phyloP scores from a whole-genome alignment of 495 filamentous ascomycete species.

The Parathielavia hyrcaniae region DNA sequence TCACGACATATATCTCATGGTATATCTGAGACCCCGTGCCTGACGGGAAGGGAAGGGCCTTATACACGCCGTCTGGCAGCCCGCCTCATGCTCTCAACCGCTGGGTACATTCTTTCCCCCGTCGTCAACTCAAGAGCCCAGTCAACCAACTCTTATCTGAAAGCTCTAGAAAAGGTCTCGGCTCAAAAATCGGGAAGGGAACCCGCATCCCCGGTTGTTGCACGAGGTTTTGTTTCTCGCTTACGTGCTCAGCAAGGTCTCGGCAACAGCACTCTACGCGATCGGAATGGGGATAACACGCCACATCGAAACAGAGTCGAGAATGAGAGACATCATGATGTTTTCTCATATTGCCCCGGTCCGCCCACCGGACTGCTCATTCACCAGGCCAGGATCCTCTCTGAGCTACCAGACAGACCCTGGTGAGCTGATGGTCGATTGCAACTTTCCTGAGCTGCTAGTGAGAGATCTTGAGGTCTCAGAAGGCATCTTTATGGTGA shows the following conservation, averaged over 20 bases:
- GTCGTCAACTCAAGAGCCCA: slow-evolving; percentile 6
- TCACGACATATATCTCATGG: slow-evolving; percentile 12
- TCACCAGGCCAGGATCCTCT: not conserved
- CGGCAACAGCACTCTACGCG: slow-evolving; percentile 18
- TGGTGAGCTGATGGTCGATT: slow-evolving; percentile 27
- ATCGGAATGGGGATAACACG: slow-evolving; percentile 26
- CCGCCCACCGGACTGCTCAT: slow-evolving; percentile 3
- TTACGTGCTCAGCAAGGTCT: slow-evolving; percentile 16
- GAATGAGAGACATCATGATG: slow-evolving; percentile 19
- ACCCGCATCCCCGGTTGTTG: slow-evolving; percentile 27
- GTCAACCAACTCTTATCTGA: slow-evolving; percentile 1
- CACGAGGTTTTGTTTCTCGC: slow-evolving; percentile 24
- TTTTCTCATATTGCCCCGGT: slow-evolving; percentile 17
- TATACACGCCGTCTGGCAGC: slow-evolving; percentile 10
- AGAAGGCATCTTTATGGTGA: slow-evolving; percentile 34
- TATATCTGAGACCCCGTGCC: slow-evolving; percentile 6
- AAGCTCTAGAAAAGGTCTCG: slow-evolving; percentile 6
- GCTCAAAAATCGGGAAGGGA: slow-evolving; percentile 13
- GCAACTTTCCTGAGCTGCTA: slow-evolving; percentile 43
- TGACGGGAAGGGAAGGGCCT: not conserved
- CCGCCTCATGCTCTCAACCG: not conserved
- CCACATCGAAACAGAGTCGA: slow-evolving; percentile 25
- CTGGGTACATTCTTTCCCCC: slow-evolving; percentile 4
- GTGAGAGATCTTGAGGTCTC: slow-evolving; percentile 39
- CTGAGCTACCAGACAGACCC: slow-evolving; percentile 14